Conservation (phyloP, 352 stramenopile species). For the Phytophthora tentaculata region DNA sequence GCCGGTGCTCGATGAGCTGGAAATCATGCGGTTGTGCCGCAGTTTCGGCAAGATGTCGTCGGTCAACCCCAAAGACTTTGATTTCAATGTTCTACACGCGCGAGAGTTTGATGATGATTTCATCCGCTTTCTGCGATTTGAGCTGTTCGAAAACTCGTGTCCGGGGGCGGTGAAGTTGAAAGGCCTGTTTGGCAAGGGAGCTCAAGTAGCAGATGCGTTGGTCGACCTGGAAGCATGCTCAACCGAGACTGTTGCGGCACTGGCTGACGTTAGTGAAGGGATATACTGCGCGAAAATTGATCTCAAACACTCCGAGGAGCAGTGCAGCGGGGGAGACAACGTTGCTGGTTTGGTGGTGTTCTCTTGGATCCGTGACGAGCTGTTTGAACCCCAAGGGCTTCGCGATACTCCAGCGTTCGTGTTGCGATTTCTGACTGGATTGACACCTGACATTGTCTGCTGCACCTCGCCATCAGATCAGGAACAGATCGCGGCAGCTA, state of each 20-base stretch:
- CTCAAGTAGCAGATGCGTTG: conserved; percentile 49
- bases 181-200: conserved; percentile 67
- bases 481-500: conserved; percentile 21
- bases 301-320: neutral
- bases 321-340: conserved; percentile 2
- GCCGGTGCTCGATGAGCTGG: conserved; percentile 71
- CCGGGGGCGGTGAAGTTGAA: conserved; percentile 32
- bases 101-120: conserved; percentile 75
- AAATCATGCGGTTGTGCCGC: conserved; percentile 70
- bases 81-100: conserved; percentile 47
- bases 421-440: conserved; percentile 55
- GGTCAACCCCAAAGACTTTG: conserved; percentile 59
- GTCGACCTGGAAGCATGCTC: conserved; percentile 47
- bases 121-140: conserved; percentile 54
- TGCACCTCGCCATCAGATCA: conserved; percentile 32
- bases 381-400: conserved; percentile 50
- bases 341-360: conserved; percentile 54
- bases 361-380: conserved; percentile 58
- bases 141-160: conserved; percentile 43
- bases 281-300: conserved; percentile 59
- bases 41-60: conserved; percentile 55
- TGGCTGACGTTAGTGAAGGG: conserved; percentile 46
- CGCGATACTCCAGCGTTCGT: conserved; percentile 68
- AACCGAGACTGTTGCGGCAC: conserved; percentile 23
- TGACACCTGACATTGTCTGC: conserved; percentile 40